phyloP scores from a whole-genome alignment of 768 basidiomycete genomes.

The Amanita phalloides region DNA sequence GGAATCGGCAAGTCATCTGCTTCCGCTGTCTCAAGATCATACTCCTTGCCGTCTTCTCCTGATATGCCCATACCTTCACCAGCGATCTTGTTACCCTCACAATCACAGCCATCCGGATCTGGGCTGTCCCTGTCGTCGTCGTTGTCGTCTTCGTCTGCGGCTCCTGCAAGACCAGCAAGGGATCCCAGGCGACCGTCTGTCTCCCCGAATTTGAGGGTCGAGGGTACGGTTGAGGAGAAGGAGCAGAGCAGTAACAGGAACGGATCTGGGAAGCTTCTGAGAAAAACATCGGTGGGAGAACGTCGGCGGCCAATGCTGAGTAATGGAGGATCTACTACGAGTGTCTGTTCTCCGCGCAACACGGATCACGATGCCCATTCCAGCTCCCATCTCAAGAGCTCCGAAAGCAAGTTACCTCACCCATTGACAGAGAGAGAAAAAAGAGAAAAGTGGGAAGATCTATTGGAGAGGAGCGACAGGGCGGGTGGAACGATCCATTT shows the following conservation, averaged over 20 bases:
- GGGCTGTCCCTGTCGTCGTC: too few relatives aligned
- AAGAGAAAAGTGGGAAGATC: slow-evolving; percentile 57
- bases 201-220: neutral
- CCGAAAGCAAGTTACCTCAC: neutral
- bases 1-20: neutral
- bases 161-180: neutral
- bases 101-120: neutral
- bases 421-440: slow-evolving; percentile 61
- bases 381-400: too few relatives aligned
- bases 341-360: too few relatives aligned
- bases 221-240: neutral
- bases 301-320: neutral
- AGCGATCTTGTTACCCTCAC: neutral
- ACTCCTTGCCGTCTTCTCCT: neutral
- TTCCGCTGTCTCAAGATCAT: neutral
- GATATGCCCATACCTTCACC: neutral
- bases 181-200: neutral
- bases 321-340: neutral
- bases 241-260: neutral
- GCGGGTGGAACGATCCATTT: slow-evolving; percentile 71
- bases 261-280: neutral
- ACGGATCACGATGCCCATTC: neutral
- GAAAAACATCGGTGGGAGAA: neutral
- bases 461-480: slow-evolving; percentile 51
- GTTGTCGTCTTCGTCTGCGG: neutral